Base-by-base conservation (phyloP, 352 stramenopile species). In the Globisporangium abappressorium region DNA sequence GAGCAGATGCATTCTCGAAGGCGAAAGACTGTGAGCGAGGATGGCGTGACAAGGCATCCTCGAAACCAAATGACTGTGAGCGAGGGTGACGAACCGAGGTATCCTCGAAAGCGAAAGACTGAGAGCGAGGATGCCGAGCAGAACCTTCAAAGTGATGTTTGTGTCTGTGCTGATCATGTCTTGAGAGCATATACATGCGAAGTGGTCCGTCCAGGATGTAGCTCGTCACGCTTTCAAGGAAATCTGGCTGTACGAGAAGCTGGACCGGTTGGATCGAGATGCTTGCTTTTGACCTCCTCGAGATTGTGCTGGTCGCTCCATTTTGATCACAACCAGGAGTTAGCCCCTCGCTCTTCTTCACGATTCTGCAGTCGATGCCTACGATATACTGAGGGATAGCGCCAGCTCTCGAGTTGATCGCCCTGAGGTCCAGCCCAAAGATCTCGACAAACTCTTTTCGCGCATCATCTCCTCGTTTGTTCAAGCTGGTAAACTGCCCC, bases 201-300 rank as follows among this genome's bases (percentile, higher is more conserved):
- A 94, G 66, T 15, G 78, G 71, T 26, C 86, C 84, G 66, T 91
- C 76, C 15, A 92, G 53, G 11, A 82, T 69, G 69, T 87, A 92
- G 46, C 77, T 85, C 6, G 72, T 73, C 14, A 92, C 33, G 33
- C 61, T 84, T 30, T 92, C 84, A 65, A 92, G 64, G 62, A 92
- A 92, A 12, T 82, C 71, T 28, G 82, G 79, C 20, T 89, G 77
- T 3, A 84, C 71, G 46, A 89, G 59, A 33, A 92, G 64, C 56
- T 81, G 81, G 53, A 88, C 68, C 51, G 84, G 84, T 34, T 91
- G 78, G 49, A 91, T 57, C 14, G 64, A 71, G 18, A 91, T 60
- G 43, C 26, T 72, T 30, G 90, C 22, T 0, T 54, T 80, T 11
- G 81, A 89, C 61, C 80, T 85, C 2, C 36, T 58, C 9, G 28